These are phyloP conservation scores for Cercospora canescens DNA, from an alignment of 2,329 filamentous ascomycete species.

Conservation along the genomic window DNA sequence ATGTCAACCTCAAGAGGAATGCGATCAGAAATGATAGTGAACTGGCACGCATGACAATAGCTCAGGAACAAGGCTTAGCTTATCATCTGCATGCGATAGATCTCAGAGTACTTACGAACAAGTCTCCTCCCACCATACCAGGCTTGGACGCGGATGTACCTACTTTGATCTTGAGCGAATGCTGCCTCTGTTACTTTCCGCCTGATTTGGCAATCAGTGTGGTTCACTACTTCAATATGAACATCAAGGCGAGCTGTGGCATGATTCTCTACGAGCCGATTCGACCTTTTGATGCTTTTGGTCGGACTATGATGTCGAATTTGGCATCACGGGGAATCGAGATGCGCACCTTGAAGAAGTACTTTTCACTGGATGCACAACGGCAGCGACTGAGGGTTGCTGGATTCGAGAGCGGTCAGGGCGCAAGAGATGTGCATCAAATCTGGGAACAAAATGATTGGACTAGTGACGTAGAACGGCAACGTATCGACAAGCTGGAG, in stretches of 20 bases:
- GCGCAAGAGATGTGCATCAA: conserved; percentile 62
- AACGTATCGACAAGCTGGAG: conserved; percentile 75
- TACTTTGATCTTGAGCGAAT: conserved; percentile 88
- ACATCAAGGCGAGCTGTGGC: conserved; percentile 49
- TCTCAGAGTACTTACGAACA: conserved; percentile 59
- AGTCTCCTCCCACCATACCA: conserved; percentile 36
- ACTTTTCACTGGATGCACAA: conserved; percentile 69
- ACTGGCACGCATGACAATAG: conserved; percentile 23
- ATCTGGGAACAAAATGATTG: conserved; percentile 70
- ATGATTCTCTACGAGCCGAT: conserved; percentile 89
- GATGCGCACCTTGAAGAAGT: conserved; percentile 78
- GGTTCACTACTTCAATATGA: conserved; percentile 40
- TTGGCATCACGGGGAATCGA: conserved; percentile 77
- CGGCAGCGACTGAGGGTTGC: conserved; percentile 63
- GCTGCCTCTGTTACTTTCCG: conserved; percentile 88
- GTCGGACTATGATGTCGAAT: conserved; percentile 88
- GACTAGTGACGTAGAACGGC: conserved; percentile 70
- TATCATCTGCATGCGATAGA: conserved; percentile 63
- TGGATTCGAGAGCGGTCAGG: conserved; percentile 62
- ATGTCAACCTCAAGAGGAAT: conserved; percentile 42
- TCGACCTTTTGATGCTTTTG: conserved; percentile 79
- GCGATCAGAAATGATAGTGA: conserved; percentile 26
- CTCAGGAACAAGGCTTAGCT: conserved; percentile 36
- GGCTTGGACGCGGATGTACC: conserved; percentile 60
- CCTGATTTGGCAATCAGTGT: conserved; percentile 58